These are phyloP conservation scores for Heterobasidion parviporum DNA, from an alignment of 1,284 basidiomycete species.

Conservation along the genomic window DNA sequence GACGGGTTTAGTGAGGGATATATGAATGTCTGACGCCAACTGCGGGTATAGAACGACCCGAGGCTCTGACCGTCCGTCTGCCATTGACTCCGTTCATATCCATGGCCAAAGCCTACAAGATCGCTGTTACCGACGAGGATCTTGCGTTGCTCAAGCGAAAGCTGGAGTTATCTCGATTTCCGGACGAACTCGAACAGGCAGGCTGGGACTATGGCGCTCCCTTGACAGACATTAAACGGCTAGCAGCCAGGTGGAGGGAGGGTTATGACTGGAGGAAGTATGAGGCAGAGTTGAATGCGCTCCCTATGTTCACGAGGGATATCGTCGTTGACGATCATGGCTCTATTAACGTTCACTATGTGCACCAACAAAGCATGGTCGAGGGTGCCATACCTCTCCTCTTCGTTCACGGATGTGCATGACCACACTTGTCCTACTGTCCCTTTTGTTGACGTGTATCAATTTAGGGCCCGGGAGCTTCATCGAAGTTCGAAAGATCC, in stretches of 20 bases:
- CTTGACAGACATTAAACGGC: constrained; percentile 33
- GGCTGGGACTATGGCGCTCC: constrained; percentile 40
- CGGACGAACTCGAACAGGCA: constrained; percentile 39
- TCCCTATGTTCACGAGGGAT: constrained; percentile 40
- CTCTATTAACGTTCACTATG: constrained; percentile 38
- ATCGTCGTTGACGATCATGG: constrained; percentile 35
- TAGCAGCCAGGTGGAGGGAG: constrained; percentile 34
- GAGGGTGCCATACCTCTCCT: constrained; percentile 38
- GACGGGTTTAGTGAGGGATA: too few relatives aligned
- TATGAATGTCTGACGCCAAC: too few relatives aligned
- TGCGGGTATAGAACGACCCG: too few relatives aligned
- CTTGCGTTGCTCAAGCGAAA: constrained; percentile 28
- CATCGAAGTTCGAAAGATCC: constrained; percentile 28
- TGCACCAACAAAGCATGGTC: constrained; percentile 36
- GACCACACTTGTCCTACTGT: not conserved
- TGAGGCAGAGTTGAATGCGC: constrained; percentile 34
- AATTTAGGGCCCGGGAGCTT: constrained; percentile 35
- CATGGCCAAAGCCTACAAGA: constrained; percentile 14
- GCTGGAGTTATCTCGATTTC: constrained; percentile 32
- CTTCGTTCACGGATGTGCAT: constrained; percentile 46
- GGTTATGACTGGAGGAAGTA: constrained; percentile 39
- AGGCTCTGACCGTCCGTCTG: too few relatives aligned
- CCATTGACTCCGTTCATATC: not conserved
- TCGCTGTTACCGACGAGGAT: constrained; percentile 30
- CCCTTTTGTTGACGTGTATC: not conserved